Evolutionary conservation across 1,139 yeast genomes (phyloP).

Genomic region (Pichia sp.): DNA sequence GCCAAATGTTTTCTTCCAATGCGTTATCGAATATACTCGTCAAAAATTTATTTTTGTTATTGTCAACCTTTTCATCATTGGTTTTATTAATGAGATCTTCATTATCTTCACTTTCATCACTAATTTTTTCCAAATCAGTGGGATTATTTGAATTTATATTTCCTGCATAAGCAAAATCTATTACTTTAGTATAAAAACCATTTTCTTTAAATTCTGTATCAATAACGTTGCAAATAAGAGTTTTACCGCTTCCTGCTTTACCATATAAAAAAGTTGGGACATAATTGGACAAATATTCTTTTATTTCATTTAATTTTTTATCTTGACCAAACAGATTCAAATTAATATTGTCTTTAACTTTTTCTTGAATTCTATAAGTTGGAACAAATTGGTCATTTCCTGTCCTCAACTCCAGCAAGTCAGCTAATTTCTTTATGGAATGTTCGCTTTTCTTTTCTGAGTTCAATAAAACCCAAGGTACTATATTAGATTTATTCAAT

Average conservation of each 20-base stretch:
- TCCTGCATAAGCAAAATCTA: constrained; percentile 21
- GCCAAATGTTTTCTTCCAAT: constrained; percentile 66
- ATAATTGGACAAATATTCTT: constrained; percentile 42
- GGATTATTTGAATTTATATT: neutral
- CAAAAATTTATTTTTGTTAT: constrained; percentile 50
- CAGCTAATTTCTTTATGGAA: neutral
- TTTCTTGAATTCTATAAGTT: constrained; percentile 39
- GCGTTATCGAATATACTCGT: constrained; percentile 44
- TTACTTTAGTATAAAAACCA: constrained; percentile 36
- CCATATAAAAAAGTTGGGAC: constrained; percentile 65
- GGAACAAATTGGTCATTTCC: constrained; percentile 46
- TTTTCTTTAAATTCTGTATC: constrained; percentile 32
- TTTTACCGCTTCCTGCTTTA: constrained; percentile 75
- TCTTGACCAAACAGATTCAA: constrained; percentile 53
- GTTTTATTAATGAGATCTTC: neutral
- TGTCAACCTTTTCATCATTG: constrained; percentile 52
- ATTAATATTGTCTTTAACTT: neutral
- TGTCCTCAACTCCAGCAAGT: constrained; percentile 24
- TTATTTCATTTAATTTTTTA: constrained; percentile 35
- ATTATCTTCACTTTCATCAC: neutral
- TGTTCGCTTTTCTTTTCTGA: neutral
- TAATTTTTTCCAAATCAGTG: neutral
- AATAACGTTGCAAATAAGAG: constrained; percentile 45
- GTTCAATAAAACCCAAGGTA: constrained; percentile 1
- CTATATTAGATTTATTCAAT: neutral